phyloP scores from a whole-genome alignment of 1,284 basidiomycete species.

The Agroathelia rolfsii region DNA sequence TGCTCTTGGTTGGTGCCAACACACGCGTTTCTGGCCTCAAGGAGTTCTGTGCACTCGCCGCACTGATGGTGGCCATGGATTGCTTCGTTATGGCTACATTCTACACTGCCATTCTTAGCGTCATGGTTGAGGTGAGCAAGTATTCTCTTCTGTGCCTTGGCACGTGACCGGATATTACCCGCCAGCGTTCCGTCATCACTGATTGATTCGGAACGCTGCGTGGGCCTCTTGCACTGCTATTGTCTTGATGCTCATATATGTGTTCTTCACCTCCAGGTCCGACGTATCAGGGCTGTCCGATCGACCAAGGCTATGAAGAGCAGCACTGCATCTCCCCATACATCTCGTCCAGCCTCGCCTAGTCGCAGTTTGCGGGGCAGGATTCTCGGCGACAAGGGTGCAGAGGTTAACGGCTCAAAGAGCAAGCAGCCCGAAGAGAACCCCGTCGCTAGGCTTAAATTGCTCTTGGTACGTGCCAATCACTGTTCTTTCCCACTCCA shows the following conservation, averaged over 20 bases:
- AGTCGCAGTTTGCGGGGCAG: conserved; percentile 32
- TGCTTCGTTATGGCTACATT: conserved; percentile 88
- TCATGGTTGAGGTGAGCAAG: conserved; percentile 94
- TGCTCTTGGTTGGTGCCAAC: conserved; percentile 81
- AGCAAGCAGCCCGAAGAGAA: conserved; percentile 34
- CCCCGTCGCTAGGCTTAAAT: conserved; percentile 82
- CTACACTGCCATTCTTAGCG: conserved; percentile 78
- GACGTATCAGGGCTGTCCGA: too few species aligned
- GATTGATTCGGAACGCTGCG: too few species aligned
- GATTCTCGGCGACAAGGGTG: conserved; percentile 61
- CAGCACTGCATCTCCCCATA: conserved; percentile 14
- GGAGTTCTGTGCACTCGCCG: conserved; percentile 93
- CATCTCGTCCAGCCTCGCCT: conserved; percentile 13
- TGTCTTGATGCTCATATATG: too few species aligned
- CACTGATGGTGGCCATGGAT: conserved; percentile 78
- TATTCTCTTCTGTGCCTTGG: too few species aligned
- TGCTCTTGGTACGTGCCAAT: conserved; percentile 61
- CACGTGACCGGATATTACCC: conserved; percentile 3
- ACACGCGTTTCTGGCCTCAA: conserved; percentile 83
- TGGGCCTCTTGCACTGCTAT: too few species aligned
- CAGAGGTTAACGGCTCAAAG: conserved; percentile 32
- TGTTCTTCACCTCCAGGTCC: too few species aligned
- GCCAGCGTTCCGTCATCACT: too few species aligned
- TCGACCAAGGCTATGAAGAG: conserved; percentile 20
- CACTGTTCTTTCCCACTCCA: conserved; percentile 2